Evolutionary conservation across 164 flowering plant species (phyloP).

Genomic region (Taxillus chinensis): DNA sequence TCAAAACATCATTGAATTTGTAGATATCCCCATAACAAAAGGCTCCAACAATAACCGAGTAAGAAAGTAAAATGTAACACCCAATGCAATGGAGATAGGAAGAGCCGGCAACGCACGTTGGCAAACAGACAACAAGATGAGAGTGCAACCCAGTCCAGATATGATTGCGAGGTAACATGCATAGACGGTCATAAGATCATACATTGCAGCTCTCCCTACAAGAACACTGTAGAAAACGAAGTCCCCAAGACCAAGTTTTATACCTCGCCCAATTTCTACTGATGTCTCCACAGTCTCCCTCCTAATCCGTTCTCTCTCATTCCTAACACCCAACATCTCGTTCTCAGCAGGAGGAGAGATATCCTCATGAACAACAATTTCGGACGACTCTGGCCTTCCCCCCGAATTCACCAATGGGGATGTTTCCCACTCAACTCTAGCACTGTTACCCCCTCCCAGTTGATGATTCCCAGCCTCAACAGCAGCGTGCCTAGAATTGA

Average conservation of each 20-base stretch:
- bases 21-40: slow-evolving; percentile 70
- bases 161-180: slow-evolving; percentile 94
- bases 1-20: slow-evolving; percentile 79
- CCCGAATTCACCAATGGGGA: slow-evolving; percentile 36
- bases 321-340: slow-evolving; percentile 9
- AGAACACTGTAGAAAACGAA: slow-evolving; percentile 88
- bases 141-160: slow-evolving; percentile 87
- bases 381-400: slow-evolving; percentile 18
- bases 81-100: slow-evolving; percentile 75
- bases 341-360: slow-evolving; percentile 44
- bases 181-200: slow-evolving; percentile 93
- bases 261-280: slow-evolving; percentile 29
- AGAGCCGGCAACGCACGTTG: slow-evolving; percentile 83
- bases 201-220: slow-evolving; percentile 97
- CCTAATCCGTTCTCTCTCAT: slow-evolving; percentile 16
- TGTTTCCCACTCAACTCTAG: slow-evolving; percentile 32
- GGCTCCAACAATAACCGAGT: slow-evolving; percentile 89
- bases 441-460: slow-evolving; percentile 7
- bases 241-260: slow-evolving; percentile 92
- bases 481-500: slow-evolving; percentile 11
- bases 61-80: slow-evolving; percentile 77
- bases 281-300: slow-evolving; percentile 11
- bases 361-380: slow-evolving; percentile 35
- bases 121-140: slow-evolving; percentile 67
- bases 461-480: slow-evolving; percentile 7